Conservation (phyloP, 1,139 yeast genomes). For the Tardiomyces digboiensis region DNA sequence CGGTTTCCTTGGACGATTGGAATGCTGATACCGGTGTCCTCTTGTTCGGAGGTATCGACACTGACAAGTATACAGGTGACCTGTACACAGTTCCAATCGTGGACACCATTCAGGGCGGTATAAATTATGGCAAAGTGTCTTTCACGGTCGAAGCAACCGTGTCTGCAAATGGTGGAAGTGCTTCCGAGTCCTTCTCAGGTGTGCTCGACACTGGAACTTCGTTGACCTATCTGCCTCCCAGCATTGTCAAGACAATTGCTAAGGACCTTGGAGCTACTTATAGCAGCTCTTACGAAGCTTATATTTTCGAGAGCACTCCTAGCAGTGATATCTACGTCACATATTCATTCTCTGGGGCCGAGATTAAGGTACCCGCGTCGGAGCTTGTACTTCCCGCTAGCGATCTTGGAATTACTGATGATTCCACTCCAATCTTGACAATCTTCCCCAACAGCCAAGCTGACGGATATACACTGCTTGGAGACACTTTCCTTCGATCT, state of each 20-base stretch:
- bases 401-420: conserved; percentile 18
- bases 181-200: conserved; percentile 22
- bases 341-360: conserved; percentile 33
- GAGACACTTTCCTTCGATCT: conserved; percentile 62
- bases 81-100: conserved; percentile 33
- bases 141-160: not conserved
- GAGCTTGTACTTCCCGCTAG: conserved; percentile 20
- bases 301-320: not conserved
- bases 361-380: conserved; percentile 33
- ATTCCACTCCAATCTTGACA: conserved; percentile 5
- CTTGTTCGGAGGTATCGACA: conserved; percentile 52
- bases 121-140: not conserved
- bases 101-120: not conserved
- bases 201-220: conserved; percentile 51
- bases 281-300: too few species aligned
- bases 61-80: conserved; percentile 39
- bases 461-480: conserved; percentile 33
- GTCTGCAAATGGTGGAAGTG: not conserved
- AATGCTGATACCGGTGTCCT: conserved; percentile 35
- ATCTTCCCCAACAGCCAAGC: conserved; percentile 7
- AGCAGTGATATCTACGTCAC: conserved; percentile 12
- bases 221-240: conserved; percentile 35
- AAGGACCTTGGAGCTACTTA: not conserved
- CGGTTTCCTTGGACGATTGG: conserved; percentile 36
- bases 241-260: conserved; percentile 24